phyloP scores from a whole-genome alignment of 768 basidiomycete species.

The Pleurotus eryngii region DNA sequence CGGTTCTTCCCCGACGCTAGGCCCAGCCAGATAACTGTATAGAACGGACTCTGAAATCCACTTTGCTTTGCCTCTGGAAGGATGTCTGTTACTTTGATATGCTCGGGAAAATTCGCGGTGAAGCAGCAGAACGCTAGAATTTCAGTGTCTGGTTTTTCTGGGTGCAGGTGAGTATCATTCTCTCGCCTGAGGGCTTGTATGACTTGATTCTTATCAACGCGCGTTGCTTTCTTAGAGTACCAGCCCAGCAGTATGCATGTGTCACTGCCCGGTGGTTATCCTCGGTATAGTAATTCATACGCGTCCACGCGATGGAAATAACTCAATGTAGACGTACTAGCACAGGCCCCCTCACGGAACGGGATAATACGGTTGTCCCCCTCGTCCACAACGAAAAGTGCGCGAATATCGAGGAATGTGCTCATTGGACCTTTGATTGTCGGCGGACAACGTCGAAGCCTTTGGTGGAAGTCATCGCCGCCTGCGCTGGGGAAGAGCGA shows the following conservation, averaged over 20 bases:
- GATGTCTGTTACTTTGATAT: not conserved
- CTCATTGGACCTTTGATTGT: not conserved
- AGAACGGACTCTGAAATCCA: no score
- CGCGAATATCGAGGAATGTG: no score
- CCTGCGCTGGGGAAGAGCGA: not conserved
- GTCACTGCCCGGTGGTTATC: not conserved
- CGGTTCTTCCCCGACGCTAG: no score
- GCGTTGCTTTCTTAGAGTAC: not conserved
- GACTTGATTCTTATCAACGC: not conserved
- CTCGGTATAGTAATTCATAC: not conserved
- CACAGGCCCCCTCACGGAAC: not conserved
- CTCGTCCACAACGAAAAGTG: no score
- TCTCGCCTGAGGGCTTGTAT: not conserved
- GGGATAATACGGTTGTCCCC: no score
- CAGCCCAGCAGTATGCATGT: not conserved
- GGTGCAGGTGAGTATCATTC: not conserved
- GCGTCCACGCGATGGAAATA: not conserved
- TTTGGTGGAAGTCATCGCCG: constrained; percentile 6
- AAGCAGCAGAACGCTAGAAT: not conserved
- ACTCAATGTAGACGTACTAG: not conserved
- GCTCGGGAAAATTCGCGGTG: not conserved
- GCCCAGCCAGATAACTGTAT: no score
- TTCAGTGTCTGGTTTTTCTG: not conserved
- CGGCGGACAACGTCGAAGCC: not conserved
- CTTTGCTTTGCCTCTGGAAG: not conserved